Evolutionary conservation across 495 filamentous ascomycete genomes (phyloP).

Genomic region (Pyronema omphalodes): DNA sequence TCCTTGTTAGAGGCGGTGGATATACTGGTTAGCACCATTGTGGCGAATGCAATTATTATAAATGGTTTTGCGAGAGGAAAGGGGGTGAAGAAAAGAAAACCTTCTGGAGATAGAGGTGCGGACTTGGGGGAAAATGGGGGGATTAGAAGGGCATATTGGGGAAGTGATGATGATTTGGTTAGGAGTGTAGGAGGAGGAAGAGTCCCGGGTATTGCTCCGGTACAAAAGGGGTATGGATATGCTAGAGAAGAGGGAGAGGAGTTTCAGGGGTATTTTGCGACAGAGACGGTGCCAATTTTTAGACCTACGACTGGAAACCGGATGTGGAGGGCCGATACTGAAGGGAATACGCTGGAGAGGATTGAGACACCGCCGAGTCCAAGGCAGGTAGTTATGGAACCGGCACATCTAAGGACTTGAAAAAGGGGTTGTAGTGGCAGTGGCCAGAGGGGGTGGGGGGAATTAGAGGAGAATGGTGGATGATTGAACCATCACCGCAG

Average conservation of each 20-base stretch:
- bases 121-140: slow-evolving; percentile 33
- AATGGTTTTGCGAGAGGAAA: slow-evolving; percentile 66
- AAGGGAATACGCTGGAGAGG: no score
- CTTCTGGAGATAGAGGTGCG: slow-evolving; percentile 29
- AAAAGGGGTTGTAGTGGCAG: no score
- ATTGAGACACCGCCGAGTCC: no score
- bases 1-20: slow-evolving; percentile 64
- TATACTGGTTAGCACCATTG: slow-evolving; percentile 54
- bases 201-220: not conserved
- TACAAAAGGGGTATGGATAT: slow-evolving; percentile 27
- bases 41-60: slow-evolving; percentile 60
- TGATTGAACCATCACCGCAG: no score
- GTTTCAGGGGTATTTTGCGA: no score
- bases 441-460: no score
- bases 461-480: no score
- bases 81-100: slow-evolving; percentile 62
- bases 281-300: no score
- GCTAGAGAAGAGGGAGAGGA: not conserved
- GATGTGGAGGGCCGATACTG: no score
- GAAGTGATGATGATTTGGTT: slow-evolving; percentile 65
- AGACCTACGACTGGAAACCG: no score
- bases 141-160: slow-evolving; percentile 44
- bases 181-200: slow-evolving; percentile 39
- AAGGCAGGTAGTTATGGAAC: no score
- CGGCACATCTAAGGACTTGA: no score